Evolutionary conservation across 2,329 filamentous ascomycete genomes (phyloP), one percentile per base, ranked within the genome.

Genomic region (Cladosporium sp.): DNA sequence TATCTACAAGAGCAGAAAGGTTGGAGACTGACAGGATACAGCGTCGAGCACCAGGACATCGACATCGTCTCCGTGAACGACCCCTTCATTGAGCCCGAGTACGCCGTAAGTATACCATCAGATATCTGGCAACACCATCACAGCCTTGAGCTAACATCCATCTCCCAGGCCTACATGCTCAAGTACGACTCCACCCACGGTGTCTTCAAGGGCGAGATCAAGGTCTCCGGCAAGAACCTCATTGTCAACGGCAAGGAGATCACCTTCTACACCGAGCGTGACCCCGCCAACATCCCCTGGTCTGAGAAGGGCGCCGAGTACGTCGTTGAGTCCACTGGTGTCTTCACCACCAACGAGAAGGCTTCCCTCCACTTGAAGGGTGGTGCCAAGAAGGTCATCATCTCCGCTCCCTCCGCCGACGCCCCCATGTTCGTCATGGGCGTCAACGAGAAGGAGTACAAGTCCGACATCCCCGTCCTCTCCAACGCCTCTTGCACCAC

Each of bases 361-460:
- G 94, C 94, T 80, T 88, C 86, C 78, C 91, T 91, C 76, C 94
- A 98, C 85, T 89, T 98, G 85, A 90, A 91, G 84, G 94, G 93
- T 80, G 94, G 94, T 82, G 94, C 94, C 82, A 97, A 97, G 92
- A 96, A 96, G 89, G 94, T 85, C 69, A 80, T 85, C 78, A 85
- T 94, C 87, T 95, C 91, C 74, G 91, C 92, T 78, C 92, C 92
- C 77, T 96, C 92, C 70, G 90, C 91, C 74, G 95, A 99, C 85
- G 95, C 95, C 78, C 94, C 94, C 80, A 99, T 99, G 95, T 99
- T 96, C 89, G 95, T 99, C 80, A 96, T 97, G 89, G 95, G 95
- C 81, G 95, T 99, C 86, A 99, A 98, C 88, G 86, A 98, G 84
- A 88, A 93, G 82, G 86, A 83, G 76, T 98, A 98, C 90, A 94